Evolutionary conservation across 2,329 filamentous ascomycete species (phyloP).

Genomic region (Beauveria pseudobassiana): DNA sequence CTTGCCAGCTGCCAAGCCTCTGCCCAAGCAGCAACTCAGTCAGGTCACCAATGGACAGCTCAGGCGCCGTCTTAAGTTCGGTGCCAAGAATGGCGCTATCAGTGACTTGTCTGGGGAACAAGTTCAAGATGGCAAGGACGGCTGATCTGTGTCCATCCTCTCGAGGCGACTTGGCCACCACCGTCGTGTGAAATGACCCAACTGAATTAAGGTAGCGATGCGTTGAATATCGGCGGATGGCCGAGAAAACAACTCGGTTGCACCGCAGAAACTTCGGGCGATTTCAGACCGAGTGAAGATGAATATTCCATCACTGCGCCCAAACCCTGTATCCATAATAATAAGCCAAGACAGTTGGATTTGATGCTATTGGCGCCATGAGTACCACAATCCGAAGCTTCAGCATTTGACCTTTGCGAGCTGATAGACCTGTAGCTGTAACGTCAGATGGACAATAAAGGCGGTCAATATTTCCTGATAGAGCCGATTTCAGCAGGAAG

Average conservation of each 20-base stretch:
- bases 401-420: not conserved
- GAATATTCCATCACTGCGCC: not conserved
- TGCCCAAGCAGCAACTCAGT: not conserved
- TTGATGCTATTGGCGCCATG: not conserved
- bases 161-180: not conserved
- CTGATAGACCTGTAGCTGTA: not conserved
- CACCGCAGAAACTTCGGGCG: no score
- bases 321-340: not conserved
- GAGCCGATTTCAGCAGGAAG: not conserved
- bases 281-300: not conserved
- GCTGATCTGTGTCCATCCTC: no score
- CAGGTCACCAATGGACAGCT: not conserved
- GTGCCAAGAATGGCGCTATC: not conserved
- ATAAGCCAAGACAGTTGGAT: not conserved
- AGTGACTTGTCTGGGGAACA: not conserved
- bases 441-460: not conserved
- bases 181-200: not conserved
- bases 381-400: not conserved
- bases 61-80: no score
- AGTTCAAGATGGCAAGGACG: no score
- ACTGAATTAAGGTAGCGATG: not conserved
- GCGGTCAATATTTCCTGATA: not conserved
- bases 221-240: no score
- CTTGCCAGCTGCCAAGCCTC: not conserved
- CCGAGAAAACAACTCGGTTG: no score